Evolutionary conservation across 352 stramenopile genomes (phyloP), one percentile per base, ranked within the genome.

Genomic region (Pythium guiyangense): DNA sequence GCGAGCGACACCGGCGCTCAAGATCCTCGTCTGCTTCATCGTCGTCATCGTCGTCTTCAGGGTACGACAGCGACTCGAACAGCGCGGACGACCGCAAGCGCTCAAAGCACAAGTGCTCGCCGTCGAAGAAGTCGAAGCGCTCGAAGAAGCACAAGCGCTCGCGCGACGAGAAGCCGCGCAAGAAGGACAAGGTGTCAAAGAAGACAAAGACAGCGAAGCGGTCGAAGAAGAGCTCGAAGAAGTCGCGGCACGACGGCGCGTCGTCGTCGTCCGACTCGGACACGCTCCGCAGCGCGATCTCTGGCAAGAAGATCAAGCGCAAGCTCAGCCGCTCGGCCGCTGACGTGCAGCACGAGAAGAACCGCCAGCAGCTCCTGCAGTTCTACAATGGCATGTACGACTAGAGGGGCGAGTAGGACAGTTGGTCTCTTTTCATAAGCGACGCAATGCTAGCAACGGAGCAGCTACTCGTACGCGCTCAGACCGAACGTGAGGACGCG

Each of bases 371-470:
- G 58, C 62, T 94, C 25, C 70, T 94, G 43, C 79, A 92, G 64
- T 92, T 94, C 50, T 94, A 94, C 75, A 94, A 94, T 57, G 77
- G 77, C 27, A 92, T 94, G 79, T 88, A 88, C 54, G 84, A 93
- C 60, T 93, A n/a, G n/a, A n/a, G n/a, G n/a, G n/a, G n/a, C n/a
- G 59, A 69, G 14, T 31, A 66, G 27, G 25, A 29, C 31, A 0
- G 31, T 12, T 37, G 12, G 31, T 10, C 31, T 37, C 31, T 37
- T 37, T 1, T 37, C 31, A 12, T 37, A 12, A 37, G 31, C 31
- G 31, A 37, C 31, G 8, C 12, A 4, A 18, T n/a, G n/a, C n/a
- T n/a, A n/a, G n/a, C n/a, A n/a, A n/a, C n/a, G n/a, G n/a, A n/a
- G 3, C 26, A 17, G 14, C 43, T 54, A 22, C 3, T 56, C 53